These are phyloP conservation scores for Cyberlindnera subsufficiens DNA, from an alignment of 805 yeast species.

Conservation along the genomic window DNA sequence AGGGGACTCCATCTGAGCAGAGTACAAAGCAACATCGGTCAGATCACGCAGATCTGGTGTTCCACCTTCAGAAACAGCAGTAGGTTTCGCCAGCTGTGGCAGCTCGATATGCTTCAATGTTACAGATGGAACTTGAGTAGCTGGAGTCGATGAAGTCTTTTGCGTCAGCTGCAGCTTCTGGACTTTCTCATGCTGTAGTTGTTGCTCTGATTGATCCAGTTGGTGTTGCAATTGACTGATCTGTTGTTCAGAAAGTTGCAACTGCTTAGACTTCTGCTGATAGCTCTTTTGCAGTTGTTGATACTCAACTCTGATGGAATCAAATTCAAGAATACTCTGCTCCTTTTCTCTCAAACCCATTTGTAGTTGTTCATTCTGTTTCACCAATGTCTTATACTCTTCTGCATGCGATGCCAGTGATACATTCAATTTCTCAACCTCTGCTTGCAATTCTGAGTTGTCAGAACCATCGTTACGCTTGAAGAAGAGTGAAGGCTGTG, in stretches of 20 bases:
- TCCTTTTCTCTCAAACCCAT: neutral
- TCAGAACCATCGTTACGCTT: conserved; percentile 19
- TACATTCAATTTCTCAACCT: conserved; percentile 4
- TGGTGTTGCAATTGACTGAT: neutral
- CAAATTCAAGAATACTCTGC: neutral
- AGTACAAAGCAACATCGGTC: conserved; percentile 18
- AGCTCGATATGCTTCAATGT: neutral
- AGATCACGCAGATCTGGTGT: conserved; percentile 26
- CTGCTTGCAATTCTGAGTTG: conserved; percentile 1
- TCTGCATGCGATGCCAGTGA: conserved; percentile 5
- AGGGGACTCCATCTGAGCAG: conserved; percentile 19
- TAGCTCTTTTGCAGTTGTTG: neutral
- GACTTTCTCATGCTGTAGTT: neutral
- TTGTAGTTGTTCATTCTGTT: conserved; percentile 6
- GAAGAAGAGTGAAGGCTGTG: conserved; percentile 15
- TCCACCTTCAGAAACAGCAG: conserved; percentile 9
- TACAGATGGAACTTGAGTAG: too few relatives aligned
- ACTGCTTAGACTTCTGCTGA: neutral
- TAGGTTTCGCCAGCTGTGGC: conserved; percentile 2
- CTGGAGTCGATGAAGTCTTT: too few relatives aligned
- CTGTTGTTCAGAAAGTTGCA: neutral
- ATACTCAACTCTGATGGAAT: neutral
- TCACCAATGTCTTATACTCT: conserved; percentile 7
- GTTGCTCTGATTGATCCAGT: too few relatives aligned
- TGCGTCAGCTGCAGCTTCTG: conserved; percentile 1